Percentiles rank a stretch among this genome's conserved stretches.
Evolutionary conservation across 805 yeast species (phyloP).

Genomic region (Myxozyma udenii): DNA sequence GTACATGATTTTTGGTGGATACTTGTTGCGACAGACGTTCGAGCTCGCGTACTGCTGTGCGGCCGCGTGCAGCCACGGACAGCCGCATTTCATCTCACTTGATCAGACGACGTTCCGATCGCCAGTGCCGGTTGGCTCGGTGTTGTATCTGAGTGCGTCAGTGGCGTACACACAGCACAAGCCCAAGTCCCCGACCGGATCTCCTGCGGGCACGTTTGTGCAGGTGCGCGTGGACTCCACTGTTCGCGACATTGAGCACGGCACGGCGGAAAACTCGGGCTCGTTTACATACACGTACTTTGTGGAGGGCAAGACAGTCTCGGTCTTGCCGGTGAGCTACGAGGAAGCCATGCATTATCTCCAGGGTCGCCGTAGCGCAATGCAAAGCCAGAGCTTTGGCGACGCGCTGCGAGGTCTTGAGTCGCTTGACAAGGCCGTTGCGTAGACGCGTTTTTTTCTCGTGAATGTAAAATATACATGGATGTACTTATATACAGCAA

Average conservation of each 20-base stretch:
- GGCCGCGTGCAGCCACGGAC: slow-evolving; percentile 79
- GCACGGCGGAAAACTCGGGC: slow-evolving; percentile 68
- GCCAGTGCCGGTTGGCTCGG: slow-evolving; percentile 95
- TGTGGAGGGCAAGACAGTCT: slow-evolving; percentile 51
- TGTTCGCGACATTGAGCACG: slow-evolving; percentile 65
- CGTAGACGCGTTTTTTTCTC: background rate
- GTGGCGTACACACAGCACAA: slow-evolving; percentile 65
- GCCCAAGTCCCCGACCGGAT: slow-evolving; percentile 17
- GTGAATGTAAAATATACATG: background rate
- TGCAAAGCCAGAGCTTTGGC: slow-evolving; percentile 38
- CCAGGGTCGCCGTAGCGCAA: slow-evolving; percentile 87
- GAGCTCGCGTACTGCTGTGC: slow-evolving; percentile 92
- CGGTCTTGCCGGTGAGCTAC: slow-evolving; percentile 83
- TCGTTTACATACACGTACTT: slow-evolving; percentile 85
- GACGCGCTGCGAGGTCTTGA: slow-evolving; percentile 17
- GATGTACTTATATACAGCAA: too few species aligned
- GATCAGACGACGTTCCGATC: slow-evolving; percentile 89
- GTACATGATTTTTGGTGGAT: slow-evolving; percentile 94
- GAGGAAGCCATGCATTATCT: slow-evolving; percentile 89
- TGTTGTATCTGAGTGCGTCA: slow-evolving; percentile 73
- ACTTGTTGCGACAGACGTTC: slow-evolving; percentile 84
- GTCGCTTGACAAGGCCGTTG: background rate
- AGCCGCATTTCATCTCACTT: slow-evolving; percentile 83
- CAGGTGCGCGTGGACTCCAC: slow-evolving; percentile 86
- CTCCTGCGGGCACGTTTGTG: slow-evolving; percentile 63